Evolutionary conservation across 2,329 filamentous ascomycete species (phyloP).

Genomic region (Pseudogymnoascus sp.): DNA sequence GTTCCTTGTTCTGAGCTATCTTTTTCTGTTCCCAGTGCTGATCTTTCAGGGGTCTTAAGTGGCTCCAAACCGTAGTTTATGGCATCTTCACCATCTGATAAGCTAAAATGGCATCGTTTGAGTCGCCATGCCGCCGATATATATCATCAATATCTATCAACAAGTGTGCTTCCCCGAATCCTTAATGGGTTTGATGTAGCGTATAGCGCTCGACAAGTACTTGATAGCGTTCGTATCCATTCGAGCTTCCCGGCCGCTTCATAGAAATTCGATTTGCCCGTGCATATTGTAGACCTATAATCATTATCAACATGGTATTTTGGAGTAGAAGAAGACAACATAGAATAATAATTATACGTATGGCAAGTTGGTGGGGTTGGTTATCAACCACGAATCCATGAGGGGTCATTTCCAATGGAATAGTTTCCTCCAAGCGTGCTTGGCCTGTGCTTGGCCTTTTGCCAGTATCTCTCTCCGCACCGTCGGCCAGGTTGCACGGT

Average conservation of each 20-base stretch:
- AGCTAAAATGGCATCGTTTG: background rate
- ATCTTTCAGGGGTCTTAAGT: background rate
- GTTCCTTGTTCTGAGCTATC: background rate
- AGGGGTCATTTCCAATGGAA: background rate
- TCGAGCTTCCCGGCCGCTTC: too few species aligned
- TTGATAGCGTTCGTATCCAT: background rate
- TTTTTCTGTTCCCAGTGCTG: background rate
- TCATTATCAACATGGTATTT: background rate
- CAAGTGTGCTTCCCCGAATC: background rate
- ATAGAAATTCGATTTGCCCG: background rate
- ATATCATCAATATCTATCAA: background rate
- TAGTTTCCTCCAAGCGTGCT: background rate
- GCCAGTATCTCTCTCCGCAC: background rate
- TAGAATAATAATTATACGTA: background rate
- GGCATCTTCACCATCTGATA: background rate
- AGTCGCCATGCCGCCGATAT: background rate
- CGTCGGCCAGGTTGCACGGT: background rate
- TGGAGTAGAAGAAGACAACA: background rate
- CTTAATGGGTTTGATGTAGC: background rate
- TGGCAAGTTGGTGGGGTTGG: background rate
- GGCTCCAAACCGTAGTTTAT: background rate
- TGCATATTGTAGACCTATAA: background rate
- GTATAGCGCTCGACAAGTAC: background rate
- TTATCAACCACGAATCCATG: background rate
- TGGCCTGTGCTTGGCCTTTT: background rate